Evolutionary conservation across 2,329 filamentous ascomycete species (phyloP), one percentile per base, ranked within the genome.

Genomic region (Proliferodiscus dingleyae): DNA sequence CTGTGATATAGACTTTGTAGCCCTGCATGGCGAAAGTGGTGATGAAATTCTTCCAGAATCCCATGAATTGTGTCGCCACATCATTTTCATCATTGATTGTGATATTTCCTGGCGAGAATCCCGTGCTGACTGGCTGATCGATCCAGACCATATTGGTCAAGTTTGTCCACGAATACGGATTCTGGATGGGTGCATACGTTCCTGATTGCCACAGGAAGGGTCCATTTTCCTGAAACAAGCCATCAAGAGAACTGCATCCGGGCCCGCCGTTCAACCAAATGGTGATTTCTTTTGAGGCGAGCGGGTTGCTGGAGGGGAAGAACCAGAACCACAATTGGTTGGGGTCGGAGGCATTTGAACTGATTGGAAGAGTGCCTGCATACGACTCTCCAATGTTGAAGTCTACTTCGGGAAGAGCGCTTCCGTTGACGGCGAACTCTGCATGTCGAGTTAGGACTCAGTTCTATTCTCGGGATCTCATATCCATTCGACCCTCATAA

Each of bases 31-130:
- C 70, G 54, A 89, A 89, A 0, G 80, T 81, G 26, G 85, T 71
- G 46, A 88, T 68, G 56, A 89, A 89, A 67, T 88, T 88, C 68
- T 83, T 82, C 74, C 81, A 89, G 67, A 89, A 93, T 40, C 83
- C 83, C 13, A 85, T 70, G 62, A 91, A 89, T 54, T 90, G 77
- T n/a, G 68, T 65, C 0, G 84, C 83, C 1, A 85, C 72, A 53
- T 89, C 84, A 23, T 80, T 74, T 53, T 88, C 81, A 55, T 75
- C 77, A 3, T 71, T 79, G 8, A 83, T 83, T 0, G 75, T 85
- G 3, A 79, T 71, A 0, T 67, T 76, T 3, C 60, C 60, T 36
- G 53, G 52, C 5, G 54, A 54, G 45, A 61, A 63, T 0, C 60
- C 61, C 3, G 58, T 62, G 5, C 60, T 59, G 1, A 62, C 49